Evolutionary conservation across 176 grass and related monocot species (phyloP).

Genomic region (Oryza rufipogon): DNA sequence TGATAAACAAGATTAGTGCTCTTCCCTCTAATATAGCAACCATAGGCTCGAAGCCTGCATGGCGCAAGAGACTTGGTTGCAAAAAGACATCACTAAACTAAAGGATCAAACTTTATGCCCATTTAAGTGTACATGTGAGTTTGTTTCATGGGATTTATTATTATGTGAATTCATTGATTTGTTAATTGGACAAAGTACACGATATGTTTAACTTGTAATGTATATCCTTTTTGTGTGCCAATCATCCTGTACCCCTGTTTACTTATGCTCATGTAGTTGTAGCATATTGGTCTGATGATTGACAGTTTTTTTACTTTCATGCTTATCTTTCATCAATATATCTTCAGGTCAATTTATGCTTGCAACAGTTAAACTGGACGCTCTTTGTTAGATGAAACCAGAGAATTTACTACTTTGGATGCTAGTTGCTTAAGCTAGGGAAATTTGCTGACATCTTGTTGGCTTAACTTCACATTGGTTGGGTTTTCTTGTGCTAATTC

Average conservation of each 20-base stretch:
- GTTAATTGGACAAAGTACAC: background rate
- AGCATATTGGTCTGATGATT: background rate
- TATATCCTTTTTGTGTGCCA: background rate
- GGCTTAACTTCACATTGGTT: constrained; percentile 30
- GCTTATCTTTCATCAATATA: background rate
- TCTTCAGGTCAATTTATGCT: background rate
- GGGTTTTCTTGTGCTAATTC: constrained; percentile 38
- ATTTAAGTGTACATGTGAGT: background rate
- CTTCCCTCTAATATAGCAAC: background rate
- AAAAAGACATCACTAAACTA: background rate
- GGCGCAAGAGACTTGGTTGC: background rate
- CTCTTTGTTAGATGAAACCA: background rate
- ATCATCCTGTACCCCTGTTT: background rate
- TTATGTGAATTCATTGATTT: background rate
- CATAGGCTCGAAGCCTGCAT: too few relatives aligned
- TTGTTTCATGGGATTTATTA: background rate
- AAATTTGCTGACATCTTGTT: background rate
- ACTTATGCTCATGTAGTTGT: background rate
- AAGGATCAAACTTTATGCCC: background rate
- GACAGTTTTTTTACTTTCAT: too few relatives aligned
- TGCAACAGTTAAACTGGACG: background rate
- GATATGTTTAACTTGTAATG: background rate
- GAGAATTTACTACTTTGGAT: too few relatives aligned
- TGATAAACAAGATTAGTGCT: background rate
- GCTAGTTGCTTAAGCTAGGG: background rate